These are phyloP conservation scores for Alternaria conjuncta DNA, from an alignment of 2,329 filamentous ascomycete species.

Conservation along the genomic window DNA sequence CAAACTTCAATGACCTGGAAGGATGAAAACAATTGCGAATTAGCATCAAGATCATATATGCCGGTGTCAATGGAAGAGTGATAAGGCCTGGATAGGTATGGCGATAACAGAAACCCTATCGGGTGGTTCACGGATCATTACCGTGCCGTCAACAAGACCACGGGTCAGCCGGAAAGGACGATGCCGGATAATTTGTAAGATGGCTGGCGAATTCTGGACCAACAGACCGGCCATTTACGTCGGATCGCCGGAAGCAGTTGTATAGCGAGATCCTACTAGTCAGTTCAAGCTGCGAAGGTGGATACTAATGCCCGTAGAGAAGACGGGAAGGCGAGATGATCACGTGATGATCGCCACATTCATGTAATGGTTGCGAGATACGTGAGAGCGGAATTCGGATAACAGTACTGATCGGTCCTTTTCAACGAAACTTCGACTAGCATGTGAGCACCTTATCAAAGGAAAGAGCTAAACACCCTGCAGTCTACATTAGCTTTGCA, in stretches of 20 bases:
- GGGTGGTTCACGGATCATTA: accelerated
- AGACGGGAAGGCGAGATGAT: no score
- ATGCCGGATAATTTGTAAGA: not conserved
- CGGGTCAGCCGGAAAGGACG: not conserved
- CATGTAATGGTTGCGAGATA: no score
- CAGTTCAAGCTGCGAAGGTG: not conserved
- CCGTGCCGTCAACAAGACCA: not conserved
- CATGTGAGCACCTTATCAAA: no score
- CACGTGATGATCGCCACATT: no score
- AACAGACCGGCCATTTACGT: accelerated
- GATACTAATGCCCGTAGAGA: no score
- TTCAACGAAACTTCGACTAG: no score
- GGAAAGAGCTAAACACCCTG: no score
- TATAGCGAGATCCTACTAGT: not conserved
- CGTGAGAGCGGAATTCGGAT: no score
- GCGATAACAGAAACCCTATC: not conserved
- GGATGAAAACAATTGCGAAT: not conserved
- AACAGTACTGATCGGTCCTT: no score
- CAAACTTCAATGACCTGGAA: accelerated
- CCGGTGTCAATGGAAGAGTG: accelerated
- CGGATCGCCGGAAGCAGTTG: not conserved
- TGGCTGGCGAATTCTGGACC: not conserved
- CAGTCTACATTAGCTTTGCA: no score
- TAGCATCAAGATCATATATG: not conserved
- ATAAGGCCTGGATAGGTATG: not conserved